A percentile compares a stretch with the other conserved stretches of the same genome.
Conservation (phyloP, 345 rosid genomes). For the Schrenkiella parvula region DNA sequence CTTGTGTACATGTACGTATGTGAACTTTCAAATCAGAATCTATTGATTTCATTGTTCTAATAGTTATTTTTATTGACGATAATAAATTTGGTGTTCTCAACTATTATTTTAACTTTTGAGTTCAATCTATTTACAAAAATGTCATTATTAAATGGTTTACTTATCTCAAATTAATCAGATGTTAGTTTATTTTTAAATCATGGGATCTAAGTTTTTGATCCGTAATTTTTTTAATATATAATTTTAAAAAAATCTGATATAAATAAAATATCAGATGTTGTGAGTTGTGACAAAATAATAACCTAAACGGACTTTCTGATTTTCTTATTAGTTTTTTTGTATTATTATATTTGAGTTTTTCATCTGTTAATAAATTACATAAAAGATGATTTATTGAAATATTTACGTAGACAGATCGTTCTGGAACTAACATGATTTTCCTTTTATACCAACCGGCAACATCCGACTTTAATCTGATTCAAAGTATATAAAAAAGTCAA, state of each 20-base stretch:
- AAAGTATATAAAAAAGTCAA: slow-evolving; percentile 15
- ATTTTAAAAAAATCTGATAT: no score
- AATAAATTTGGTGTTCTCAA: not conserved
- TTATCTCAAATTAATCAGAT: not conserved
- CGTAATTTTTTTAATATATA: no score
- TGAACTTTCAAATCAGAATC: not conserved
- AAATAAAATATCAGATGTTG: no score
- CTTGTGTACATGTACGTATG: not conserved
- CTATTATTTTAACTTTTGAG: not conserved
- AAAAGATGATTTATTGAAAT: not conserved
- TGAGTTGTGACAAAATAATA: not conserved
- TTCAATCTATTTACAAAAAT: no score
- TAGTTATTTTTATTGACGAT: not conserved
- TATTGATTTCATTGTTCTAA: not conserved
- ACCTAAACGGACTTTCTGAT: not conserved
- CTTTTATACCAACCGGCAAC: slow-evolving; percentile 25
- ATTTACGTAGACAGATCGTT: not conserved
- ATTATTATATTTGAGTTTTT: no score
- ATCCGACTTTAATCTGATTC: slow-evolving; percentile 19
- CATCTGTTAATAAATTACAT: not conserved
- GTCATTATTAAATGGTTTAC: not conserved
- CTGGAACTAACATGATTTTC: slow-evolving; percentile 5
- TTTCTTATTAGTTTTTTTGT: not conserved
- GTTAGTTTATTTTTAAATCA: no score
- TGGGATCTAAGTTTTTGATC: no score